Conservation (phyloP, 78 protist genomes). For the Planoprotostelium fungivorum region DNA sequence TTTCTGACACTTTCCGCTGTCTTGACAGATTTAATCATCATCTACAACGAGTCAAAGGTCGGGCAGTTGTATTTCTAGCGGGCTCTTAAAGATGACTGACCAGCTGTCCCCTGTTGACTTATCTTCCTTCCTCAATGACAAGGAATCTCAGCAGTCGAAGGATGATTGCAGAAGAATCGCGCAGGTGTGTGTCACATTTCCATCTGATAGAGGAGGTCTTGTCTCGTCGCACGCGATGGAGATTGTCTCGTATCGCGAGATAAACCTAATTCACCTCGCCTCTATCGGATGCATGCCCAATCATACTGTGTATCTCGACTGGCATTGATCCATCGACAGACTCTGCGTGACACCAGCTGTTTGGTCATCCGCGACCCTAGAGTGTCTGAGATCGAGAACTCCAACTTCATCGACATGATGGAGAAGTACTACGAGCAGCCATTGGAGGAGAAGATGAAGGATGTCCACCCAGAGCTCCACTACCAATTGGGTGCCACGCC, state of each 20-base stretch:
- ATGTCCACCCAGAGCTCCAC: conserved; percentile 70
- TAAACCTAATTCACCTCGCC: too few species aligned
- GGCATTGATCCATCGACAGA: conserved; percentile 7
- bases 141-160: not conserved
- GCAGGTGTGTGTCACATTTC: not conserved
- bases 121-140: not conserved
- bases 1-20: too few species aligned
- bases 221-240: too few species aligned
- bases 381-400: conserved; percentile 42
- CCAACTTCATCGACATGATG: conserved; percentile 70
- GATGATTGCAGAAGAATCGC: not conserved
- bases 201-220: too few species aligned
- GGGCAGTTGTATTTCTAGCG: too few species aligned
- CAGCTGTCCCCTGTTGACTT: not conserved
- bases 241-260: too few species aligned
- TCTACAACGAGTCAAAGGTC: too few species aligned
- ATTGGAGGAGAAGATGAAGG: conserved; percentile 45
- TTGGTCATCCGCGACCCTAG: conserved; percentile 45
- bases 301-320: not conserved
- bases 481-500: conserved; percentile 89
- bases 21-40: too few species aligned
- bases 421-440: conserved; percentile 78
- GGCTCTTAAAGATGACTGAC: too few species aligned
- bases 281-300: too few species aligned
- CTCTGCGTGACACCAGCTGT: conserved; percentile 49